These are phyloP conservation scores for Ciborinia camelliae DNA, from an alignment of 2,329 filamentous ascomycete genomes.

Conservation along the genomic window DNA sequence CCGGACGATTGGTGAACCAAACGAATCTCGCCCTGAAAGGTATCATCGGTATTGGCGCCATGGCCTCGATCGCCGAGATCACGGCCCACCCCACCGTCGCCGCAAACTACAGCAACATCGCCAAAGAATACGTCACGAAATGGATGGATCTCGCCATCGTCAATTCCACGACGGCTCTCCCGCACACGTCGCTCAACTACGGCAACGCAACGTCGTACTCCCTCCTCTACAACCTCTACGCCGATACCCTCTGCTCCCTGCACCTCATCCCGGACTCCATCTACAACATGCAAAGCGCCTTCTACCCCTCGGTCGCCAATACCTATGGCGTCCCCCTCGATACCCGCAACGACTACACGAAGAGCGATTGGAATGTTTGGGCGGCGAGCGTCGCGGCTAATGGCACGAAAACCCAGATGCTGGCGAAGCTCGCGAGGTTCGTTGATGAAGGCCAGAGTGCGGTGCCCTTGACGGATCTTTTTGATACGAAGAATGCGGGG, in stretches of 20 bases:
- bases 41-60: slow-evolving; percentile 78
- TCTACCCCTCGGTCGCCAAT: slow-evolving; percentile 69
- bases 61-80: slow-evolving; percentile 66
- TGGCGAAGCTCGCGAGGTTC: not conserved
- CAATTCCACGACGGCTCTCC: slow-evolving; percentile 48
- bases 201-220: slow-evolving; percentile 36
- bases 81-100: slow-evolving; percentile 56
- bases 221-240: slow-evolving; percentile 75
- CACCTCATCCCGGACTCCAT: slow-evolving; percentile 70
- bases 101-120: slow-evolving; percentile 56
- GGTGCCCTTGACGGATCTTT: not conserved
- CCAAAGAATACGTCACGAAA: slow-evolving; percentile 64
- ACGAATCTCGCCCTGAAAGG: slow-evolving; percentile 82
- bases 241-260: slow-evolving; percentile 74
- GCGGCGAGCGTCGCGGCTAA: not conserved
- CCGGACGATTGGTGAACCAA: slow-evolving; percentile 72
- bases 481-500: not conserved
- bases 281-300: slow-evolving; percentile 73
- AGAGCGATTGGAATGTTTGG: slow-evolving; percentile 52
- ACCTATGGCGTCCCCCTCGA: slow-evolving; percentile 82
- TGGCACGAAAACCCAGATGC: not conserved
- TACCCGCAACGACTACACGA: slow-evolving; percentile 75
- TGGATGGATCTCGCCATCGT: slow-evolving; percentile 73
- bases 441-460: not conserved
- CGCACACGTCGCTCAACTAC: slow-evolving; percentile 77